phyloP scores from a whole-genome alignment of 177 flowering plant species.

The Telopea speciosissima region DNA sequence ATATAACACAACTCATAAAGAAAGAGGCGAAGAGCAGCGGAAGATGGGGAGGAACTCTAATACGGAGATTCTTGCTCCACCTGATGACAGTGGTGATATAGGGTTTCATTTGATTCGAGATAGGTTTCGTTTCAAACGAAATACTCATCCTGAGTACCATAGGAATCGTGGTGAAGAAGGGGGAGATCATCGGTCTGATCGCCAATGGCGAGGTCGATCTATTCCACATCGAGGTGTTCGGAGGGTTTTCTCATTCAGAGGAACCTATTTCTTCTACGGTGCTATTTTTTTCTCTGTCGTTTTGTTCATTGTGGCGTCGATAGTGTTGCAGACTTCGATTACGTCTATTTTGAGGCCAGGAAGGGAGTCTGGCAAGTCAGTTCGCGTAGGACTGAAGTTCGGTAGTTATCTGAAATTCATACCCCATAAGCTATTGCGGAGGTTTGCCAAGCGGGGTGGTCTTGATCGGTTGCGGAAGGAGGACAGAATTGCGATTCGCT shows the following conservation, averaged over 20 bases:
- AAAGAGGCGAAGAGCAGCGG: slow-evolving; percentile 5
- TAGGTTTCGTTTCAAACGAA: slow-evolving; percentile 49
- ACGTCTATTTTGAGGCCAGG: slow-evolving; percentile 37
- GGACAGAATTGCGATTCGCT: slow-evolving; percentile 45
- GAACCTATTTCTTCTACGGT: slow-evolving; percentile 36
- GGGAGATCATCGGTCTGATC: slow-evolving; percentile 25
- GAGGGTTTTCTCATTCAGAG: slow-evolving; percentile 37
- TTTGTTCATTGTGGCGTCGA: slow-evolving; percentile 44
- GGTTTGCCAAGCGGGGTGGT: slow-evolving; percentile 26
- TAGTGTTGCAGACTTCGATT: slow-evolving; percentile 62
- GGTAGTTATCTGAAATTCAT: slow-evolving; percentile 54
- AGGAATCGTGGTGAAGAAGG: slow-evolving; percentile 14
- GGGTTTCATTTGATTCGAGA: slow-evolving; percentile 42
- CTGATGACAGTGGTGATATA: slow-evolving; percentile 22
- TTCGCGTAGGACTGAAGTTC: slow-evolving; percentile 31
- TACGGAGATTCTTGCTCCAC: slow-evolving; percentile 14
- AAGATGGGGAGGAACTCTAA: slow-evolving; percentile 26
- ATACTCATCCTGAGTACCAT: slow-evolving; percentile 20
- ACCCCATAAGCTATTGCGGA: slow-evolving; percentile 22
- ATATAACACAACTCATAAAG: slow-evolving; percentile 11
- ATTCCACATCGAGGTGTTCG: slow-evolving; percentile 34
- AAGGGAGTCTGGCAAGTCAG: slow-evolving; percentile 21
- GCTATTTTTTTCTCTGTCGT: slow-evolving; percentile 36
- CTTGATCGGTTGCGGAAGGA: slow-evolving; percentile 40
- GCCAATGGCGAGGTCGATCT: slow-evolving; percentile 27